These are phyloP conservation scores for Salix caprea DNA, from an alignment of 345 rosid species.

Conservation along the genomic window DNA sequence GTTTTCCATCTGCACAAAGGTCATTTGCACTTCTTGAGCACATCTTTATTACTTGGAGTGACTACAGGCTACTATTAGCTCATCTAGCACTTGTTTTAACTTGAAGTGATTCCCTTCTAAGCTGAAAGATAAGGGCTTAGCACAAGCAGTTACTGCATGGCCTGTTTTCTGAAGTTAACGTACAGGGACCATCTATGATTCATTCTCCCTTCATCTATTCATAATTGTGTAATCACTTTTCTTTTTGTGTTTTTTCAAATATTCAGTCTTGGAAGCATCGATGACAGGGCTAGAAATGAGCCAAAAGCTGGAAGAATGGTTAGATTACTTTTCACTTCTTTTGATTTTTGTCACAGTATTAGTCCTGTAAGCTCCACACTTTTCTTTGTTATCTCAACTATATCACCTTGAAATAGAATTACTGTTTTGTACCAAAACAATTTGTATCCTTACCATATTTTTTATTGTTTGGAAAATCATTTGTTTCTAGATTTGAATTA, in stretches of 20 bases:
- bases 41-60: slow-evolving; percentile 39
- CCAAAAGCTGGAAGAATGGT: slow-evolving; percentile 43
- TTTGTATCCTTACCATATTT: background rate
- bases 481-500: background rate
- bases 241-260: slow-evolving; percentile 14
- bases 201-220: slow-evolving; percentile 2
- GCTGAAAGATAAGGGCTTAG: slow-evolving; percentile 36
- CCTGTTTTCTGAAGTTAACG: slow-evolving; percentile 27
- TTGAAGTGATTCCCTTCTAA: slow-evolving; percentile 21
- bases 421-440: background rate
- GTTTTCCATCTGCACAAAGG: slow-evolving; percentile 94
- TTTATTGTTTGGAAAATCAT: background rate
- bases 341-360: slow-evolving; percentile 2
- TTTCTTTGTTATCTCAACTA: background rate
- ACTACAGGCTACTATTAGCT: slow-evolving; percentile 29
- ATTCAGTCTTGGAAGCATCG: slow-evolving; percentile 49
- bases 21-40: slow-evolving; percentile 86
- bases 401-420: background rate
- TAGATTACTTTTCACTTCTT: slow-evolving; percentile 16
- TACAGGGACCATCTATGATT: slow-evolving; percentile 17
- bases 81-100: slow-evolving; percentile 34
- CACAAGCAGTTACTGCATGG: slow-evolving; percentile 31
- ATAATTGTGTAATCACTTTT: background rate
- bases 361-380: background rate
- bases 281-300: slow-evolving; percentile 41